Evolutionary conservation across 306 rosid species (phyloP).

Genomic region (Sicyos edulis): DNA sequence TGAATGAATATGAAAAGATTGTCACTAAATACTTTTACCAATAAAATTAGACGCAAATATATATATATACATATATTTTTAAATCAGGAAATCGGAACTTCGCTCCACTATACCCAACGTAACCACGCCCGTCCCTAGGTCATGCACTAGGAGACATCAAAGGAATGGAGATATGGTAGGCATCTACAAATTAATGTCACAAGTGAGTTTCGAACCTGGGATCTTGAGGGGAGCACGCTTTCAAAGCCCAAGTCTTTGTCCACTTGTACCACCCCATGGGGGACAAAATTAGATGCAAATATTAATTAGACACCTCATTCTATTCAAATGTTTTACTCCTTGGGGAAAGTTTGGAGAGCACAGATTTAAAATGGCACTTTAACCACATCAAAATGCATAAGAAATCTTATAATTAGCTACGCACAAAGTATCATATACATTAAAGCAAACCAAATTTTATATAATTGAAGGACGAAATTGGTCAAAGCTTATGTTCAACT

Average conservation of each 20-base stretch:
- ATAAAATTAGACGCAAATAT: not conserved
- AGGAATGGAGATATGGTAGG: too few relatives aligned
- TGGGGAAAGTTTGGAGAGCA: not conserved
- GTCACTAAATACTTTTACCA: not conserved
- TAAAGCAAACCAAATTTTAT: not conserved
- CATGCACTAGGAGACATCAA: too few relatives aligned
- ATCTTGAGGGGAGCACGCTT: too few relatives aligned
- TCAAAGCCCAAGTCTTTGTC: too few relatives aligned
- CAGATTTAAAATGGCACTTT: not conserved
- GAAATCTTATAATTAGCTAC: not conserved
- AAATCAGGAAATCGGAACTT: too few relatives aligned
- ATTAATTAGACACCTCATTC: constrained; percentile 17
- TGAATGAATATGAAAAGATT: constrained; percentile 27
- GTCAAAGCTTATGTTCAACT: not conserved
- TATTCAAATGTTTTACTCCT: not conserved
- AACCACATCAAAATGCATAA: not conserved
- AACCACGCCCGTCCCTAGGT: too few relatives aligned
- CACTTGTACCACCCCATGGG: too few relatives aligned
- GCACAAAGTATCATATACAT: not conserved
- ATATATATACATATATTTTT: too few relatives aligned
- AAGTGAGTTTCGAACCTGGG: too few relatives aligned
- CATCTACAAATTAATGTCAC: too few relatives aligned
- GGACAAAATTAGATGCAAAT: not conserved
- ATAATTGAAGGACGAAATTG: not conserved
- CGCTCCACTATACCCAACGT: too few relatives aligned